Evolutionary conservation across 2,329 filamentous ascomycete species (phyloP).

Genomic region (Aspergillus sp.): DNA sequence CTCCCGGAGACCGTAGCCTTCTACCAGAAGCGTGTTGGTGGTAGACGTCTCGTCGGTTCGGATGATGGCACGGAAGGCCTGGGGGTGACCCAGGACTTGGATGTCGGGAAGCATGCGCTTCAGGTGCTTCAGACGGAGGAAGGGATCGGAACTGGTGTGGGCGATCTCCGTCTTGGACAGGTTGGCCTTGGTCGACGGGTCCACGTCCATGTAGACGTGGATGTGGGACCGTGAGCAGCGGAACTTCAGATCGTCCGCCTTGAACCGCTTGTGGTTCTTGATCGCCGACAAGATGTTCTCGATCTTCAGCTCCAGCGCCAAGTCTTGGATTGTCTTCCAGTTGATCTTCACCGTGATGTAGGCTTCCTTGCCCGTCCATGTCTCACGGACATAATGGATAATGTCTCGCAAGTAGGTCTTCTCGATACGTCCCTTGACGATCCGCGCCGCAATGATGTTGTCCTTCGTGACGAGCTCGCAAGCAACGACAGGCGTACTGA

Average conservation of each 20-base stretch:
- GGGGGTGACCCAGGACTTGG: constrained; percentile 86
- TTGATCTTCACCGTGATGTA: constrained; percentile 83
- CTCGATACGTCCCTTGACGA: constrained; percentile 91
- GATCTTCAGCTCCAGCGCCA: constrained; percentile 77
- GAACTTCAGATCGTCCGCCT: constrained; percentile 65
- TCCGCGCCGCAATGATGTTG: constrained; percentile 76
- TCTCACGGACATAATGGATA: constrained; percentile 79
- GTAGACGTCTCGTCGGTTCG: constrained; percentile 72
- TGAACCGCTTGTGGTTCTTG: constrained; percentile 75
- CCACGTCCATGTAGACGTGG: constrained; percentile 67
- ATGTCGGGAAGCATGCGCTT: constrained; percentile 79
- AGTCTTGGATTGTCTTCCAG: constrained; percentile 71
- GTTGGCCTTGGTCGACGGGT: constrained; percentile 34
- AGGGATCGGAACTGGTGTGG: constrained; percentile 47
- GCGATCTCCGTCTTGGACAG: constrained; percentile 47
- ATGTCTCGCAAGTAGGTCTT: constrained; percentile 88
- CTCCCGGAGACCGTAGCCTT: constrained; percentile 85
- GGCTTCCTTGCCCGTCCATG: constrained; percentile 76
- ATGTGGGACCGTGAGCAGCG: constrained; percentile 58
- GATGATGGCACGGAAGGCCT: constrained; percentile 84
- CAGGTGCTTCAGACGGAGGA: constrained; percentile 74
- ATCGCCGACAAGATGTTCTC: constrained; percentile 76
- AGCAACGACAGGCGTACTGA: constrained; percentile 90
- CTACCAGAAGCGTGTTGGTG: constrained; percentile 76
- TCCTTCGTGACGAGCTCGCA: constrained; percentile 78